A percentile compares a stretch with the other conserved stretches of the same genome.
phyloP scores from a whole-genome alignment of 2,329 filamentous ascomycete genomes.

The Calycina herbarum region DNA sequence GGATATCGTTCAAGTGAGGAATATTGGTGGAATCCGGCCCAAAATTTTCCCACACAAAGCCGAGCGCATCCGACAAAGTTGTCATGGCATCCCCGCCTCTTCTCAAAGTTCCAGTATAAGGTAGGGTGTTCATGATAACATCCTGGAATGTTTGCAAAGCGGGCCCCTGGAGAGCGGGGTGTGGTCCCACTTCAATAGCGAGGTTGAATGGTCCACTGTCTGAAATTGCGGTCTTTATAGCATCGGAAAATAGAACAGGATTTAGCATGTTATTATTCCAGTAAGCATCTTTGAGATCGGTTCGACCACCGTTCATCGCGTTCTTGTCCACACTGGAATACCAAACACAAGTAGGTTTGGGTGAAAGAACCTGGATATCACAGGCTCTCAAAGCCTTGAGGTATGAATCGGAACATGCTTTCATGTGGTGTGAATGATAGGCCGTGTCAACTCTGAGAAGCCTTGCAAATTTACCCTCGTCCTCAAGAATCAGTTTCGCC shows the following conservation, averaged over 20 bases:
- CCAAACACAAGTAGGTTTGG: conserved; percentile 15
- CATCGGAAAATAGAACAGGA: conserved; percentile 12
- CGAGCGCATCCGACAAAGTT: conserved; percentile 12
- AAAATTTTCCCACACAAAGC: conserved; percentile 14
- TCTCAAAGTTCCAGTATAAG: conserved; percentile 18
- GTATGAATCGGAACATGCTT: conserved; percentile 26
- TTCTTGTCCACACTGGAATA: conserved; percentile 21
- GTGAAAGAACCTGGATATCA: conserved; percentile 10
- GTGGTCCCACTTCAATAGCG: conserved; percentile 21
- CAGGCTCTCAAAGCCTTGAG: conserved; percentile 17
- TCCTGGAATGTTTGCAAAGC: conserved; percentile 16
- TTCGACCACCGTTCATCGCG: conserved; percentile 9
- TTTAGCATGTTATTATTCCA: conserved; percentile 40
- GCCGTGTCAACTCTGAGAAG: conserved; percentile 28
- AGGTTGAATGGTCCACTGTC: conserved; percentile 21
- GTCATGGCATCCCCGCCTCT: conserved; percentile 14
- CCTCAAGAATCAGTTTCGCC: conserved; percentile 16
- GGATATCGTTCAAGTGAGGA: conserved; percentile 1
- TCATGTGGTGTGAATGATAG: conserved; percentile 31
- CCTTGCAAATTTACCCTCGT: conserved; percentile 21
- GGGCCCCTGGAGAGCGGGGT: conserved; percentile 19
- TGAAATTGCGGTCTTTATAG: conserved; percentile 35
- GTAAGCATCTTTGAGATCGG: conserved; percentile 36
- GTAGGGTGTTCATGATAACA: conserved; percentile 3
- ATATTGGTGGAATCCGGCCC: conserved; percentile 13